Base-by-base conservation (phyloP, 192 early-diverging fungal genomes). In the Linnemannia elongata region DNA sequence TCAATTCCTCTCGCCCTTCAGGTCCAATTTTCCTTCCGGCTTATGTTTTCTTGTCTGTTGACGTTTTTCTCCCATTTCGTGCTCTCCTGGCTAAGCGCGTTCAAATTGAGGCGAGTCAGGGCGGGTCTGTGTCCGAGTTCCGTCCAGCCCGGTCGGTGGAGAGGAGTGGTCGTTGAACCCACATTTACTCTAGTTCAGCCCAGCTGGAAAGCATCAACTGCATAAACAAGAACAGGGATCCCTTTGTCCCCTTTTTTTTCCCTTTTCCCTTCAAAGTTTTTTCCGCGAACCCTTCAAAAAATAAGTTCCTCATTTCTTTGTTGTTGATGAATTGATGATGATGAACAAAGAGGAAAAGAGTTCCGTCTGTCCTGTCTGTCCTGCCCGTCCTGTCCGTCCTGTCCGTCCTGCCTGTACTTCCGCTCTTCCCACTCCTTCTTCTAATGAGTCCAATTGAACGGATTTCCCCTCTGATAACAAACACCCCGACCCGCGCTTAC, bases 391-490 rank as follows among this genome's bases (percentile, higher is more conserved):
- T 22, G 49, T 52, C 47, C 15, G 47, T 52, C 17, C 49, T 52
- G 49, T 18, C 54, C 36, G 74, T 54, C 74, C 74, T 22, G 18
- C 54, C 71, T 72, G 39, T 42, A 39, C 30, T 33, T 39, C 71
- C 71, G 39, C 30, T n/a, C 47, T 35, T 74, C 45, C 75, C 42
- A 33, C 55, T 76, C 54, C 49, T 76, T 12, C 66, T 78, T 47
- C 66, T 69, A 78, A 66, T 30, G 60, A 66, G 60, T 66, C 60
- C 60, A 66, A 66, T 66, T 66, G 60, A 66, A 33, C 60, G 60
- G 60, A 33, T 66, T 66, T 66, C 60, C 60, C 60, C 35, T 66
- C 35, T 66, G 60, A 66, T 66, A 66, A 66, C 60, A 66, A 66
- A 66, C 60, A 66, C 60, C 60, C 60, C 60, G 60, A 66, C 60